Evolutionary conservation across 2,329 filamentous ascomycete species (phyloP), one percentile per base, ranked within the genome.

Genomic region (Monilinia vaccinii-corymbosi): DNA sequence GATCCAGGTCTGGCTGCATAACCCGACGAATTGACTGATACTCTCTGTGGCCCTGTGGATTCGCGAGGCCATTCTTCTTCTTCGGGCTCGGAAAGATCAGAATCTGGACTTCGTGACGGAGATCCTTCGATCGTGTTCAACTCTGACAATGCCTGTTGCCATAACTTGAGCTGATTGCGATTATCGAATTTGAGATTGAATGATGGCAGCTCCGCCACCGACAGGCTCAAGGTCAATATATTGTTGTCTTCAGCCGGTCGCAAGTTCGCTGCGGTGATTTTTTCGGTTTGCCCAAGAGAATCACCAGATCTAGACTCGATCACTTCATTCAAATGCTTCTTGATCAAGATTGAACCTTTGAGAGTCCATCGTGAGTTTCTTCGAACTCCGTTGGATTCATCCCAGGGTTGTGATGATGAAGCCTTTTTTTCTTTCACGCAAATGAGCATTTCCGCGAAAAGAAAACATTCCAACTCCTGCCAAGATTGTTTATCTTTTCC

Each of bases 371-470:
- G 84, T 3, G 85, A 84, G 11, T 82, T 78, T 72, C 87, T 92
- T 60, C 81, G 80, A 25, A 80, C 81, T 1, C 78, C 71, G 5
- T 78, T 77, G 21, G 76, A 76, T 57, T 83, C 83, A 55, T 85
- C 87, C 82, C 89, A 92, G 65, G 89, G 83, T 56, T 83, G 80
- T 44, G 81, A 78, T 63, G 69, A 72, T 50, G 73, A 68, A 44
- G 78, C 66, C 76, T 92, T 96, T 81, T 97, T 97, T 75, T 97
- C 94, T 75, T 97, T 99, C 63, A 99, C 91, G 71, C 94, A 99
- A 65, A 99, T 99, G 68, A 99, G 87, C 94, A 99, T 99, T 76
- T 99, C 94, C 5, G 88, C 90, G 71, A 99, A 99, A 34, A 99
- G 81, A 73, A 91, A 99, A 73, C 94, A 99, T 73, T 99, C 92